Conservation (phyloP, 306 rosid genomes). For the Fragaria iinumae region DNA sequence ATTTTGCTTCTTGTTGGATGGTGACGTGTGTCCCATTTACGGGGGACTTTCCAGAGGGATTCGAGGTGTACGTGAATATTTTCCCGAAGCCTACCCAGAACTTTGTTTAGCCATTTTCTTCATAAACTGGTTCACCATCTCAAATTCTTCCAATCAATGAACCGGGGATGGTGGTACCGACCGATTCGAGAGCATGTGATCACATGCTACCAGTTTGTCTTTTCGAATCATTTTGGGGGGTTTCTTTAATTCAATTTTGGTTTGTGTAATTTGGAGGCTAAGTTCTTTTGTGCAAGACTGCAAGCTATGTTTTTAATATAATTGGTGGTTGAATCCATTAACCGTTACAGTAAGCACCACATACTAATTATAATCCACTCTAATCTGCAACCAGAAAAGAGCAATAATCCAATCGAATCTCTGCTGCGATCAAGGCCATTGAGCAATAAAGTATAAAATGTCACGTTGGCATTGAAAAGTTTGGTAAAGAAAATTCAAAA, state of each 20-base stretch:
- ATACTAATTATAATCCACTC: conserved; percentile 11
- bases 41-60: not conserved
- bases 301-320: not conserved
- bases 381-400: conserved; percentile 1
- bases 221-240: conserved; percentile 17
- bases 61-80: conserved; percentile 8
- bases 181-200: conserved; percentile 59
- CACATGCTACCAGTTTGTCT: conserved; percentile 68
- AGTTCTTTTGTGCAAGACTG: not conserved
- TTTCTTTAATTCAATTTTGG: not conserved
- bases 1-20: not conserved
- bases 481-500: not conserved
- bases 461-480: not conserved
- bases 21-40: conserved; percentile 13
- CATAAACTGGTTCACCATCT: not conserved
- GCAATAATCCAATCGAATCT: not conserved
- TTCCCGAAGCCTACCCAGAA: not conserved
- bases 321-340: conserved; percentile 18
- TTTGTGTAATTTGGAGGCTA: conserved; percentile 4
- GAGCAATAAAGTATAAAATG: conserved; percentile 2
- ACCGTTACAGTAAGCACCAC: conserved; percentile 11
- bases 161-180: conserved; percentile 62
- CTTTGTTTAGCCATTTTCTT: not conserved
- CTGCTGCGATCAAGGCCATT: not conserved
- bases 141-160: conserved; percentile 29